phyloP scores from a whole-genome alignment of 768 basidiomycete genomes.

The Gautieria morchelliformis region DNA sequence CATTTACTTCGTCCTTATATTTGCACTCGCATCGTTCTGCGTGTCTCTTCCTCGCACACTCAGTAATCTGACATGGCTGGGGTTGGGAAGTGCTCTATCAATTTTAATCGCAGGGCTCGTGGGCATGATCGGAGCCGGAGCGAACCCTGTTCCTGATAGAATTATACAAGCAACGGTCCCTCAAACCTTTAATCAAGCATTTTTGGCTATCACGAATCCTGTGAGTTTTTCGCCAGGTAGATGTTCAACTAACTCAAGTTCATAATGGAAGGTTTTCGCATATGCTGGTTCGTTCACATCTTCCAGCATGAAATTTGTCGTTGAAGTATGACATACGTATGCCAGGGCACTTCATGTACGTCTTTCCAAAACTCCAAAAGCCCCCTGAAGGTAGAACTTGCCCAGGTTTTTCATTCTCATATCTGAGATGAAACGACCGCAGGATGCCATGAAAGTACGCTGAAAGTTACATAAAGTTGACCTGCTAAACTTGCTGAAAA shows the following conservation, averaged over 20 bases:
- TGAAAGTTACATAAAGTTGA: background rate
- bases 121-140: constrained; percentile 42
- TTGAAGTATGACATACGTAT: background rate
- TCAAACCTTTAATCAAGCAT: constrained; percentile 37
- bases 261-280: constrained; percentile 31
- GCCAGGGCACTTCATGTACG: constrained; percentile 44
- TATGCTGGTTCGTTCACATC: constrained; percentile 32
- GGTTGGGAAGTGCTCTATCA: constrained; percentile 30
- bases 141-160: constrained; percentile 34
- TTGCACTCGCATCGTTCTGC: constrained; percentile 32
- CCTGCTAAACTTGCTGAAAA: background rate
- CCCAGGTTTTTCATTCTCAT: constrained; percentile 48
- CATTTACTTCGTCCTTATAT: constrained; percentile 36
- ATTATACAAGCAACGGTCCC: constrained; percentile 27
- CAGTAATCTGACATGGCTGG: constrained; percentile 37
- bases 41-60: constrained; percentile 40
- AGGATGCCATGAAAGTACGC: constrained; percentile 47
- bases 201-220: constrained; percentile 44
- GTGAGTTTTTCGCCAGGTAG: constrained; percentile 20
- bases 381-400: background rate
- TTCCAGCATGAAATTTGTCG: background rate
- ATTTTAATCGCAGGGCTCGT: constrained; percentile 39
- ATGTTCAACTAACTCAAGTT: background rate
- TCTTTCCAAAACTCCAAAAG: background rate
- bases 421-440: constrained; percentile 42